A percentile compares a stretch with the other conserved stretches of the same genome.
These are phyloP conservation scores for Aspergillus sclerotiicarbonarius DNA, from an alignment of 495 filamentous ascomycete species.

Conservation along the genomic window DNA sequence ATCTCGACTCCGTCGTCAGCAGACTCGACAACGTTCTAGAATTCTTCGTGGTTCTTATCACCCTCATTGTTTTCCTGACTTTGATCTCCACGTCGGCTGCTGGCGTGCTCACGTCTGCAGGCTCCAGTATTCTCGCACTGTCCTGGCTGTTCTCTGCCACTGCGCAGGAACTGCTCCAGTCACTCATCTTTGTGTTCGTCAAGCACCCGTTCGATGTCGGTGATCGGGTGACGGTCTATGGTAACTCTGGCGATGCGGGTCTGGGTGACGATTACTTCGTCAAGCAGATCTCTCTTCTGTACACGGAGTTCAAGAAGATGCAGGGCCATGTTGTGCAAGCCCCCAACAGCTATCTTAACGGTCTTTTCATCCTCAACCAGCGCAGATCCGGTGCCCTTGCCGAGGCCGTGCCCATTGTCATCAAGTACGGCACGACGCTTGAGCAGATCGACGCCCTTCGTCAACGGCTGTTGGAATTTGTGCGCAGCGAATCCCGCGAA, in stretches of 20 bases:
- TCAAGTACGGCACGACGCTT: slow-evolving; percentile 87
- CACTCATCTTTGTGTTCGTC: slow-evolving; percentile 92
- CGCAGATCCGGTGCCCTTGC: slow-evolving; percentile 84
- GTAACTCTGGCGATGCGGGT: slow-evolving; percentile 75
- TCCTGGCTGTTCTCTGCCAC: slow-evolving; percentile 92
- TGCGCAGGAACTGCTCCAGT: slow-evolving; percentile 90
- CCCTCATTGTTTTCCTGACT: slow-evolving; percentile 80
- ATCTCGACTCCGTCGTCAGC: slow-evolving; percentile 90
- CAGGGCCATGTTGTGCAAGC: slow-evolving; percentile 94
- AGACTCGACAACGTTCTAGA: slow-evolving; percentile 87
- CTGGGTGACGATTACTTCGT: slow-evolving; percentile 93
- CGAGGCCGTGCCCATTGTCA: slow-evolving; percentile 77
- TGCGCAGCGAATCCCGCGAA: slow-evolving; percentile 82
- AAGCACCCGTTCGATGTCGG: slow-evolving; percentile 98
- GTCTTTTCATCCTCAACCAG: slow-evolving; percentile 92
- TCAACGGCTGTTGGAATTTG: slow-evolving; percentile 79
- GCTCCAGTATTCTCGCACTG: slow-evolving; percentile 80
- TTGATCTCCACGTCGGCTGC: slow-evolving; percentile 87
- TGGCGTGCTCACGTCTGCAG: slow-evolving; percentile 78
- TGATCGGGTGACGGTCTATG: slow-evolving; percentile 88
- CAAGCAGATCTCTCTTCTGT: slow-evolving; percentile 90
- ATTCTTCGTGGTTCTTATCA: slow-evolving; percentile 77
- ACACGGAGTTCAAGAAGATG: slow-evolving; percentile 98
- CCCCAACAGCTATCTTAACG: slow-evolving; percentile 90
- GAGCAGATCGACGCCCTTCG: slow-evolving; percentile 85